Percentiles rank a stretch among this genome's conserved stretches.
These are phyloP conservation scores for Podaxis sp. DNA, from an alignment of 768 basidiomycete genomes.

Conservation along the genomic window DNA sequence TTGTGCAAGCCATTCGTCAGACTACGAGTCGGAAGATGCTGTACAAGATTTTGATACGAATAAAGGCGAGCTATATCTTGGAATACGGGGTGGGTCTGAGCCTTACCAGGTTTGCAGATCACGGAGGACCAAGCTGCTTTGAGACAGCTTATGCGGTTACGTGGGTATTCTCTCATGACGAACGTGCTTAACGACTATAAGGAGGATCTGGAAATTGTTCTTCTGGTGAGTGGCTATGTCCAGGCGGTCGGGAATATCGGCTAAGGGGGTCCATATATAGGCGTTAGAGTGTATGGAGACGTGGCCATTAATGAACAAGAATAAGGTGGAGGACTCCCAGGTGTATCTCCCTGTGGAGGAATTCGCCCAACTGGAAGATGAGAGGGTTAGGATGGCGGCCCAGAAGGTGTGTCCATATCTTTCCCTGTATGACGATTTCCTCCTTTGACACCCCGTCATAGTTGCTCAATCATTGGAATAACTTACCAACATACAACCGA, in stretches of 20 bases:
- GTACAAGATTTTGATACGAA: slow-evolving; percentile 77
- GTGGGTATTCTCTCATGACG: slow-evolving; percentile 91
- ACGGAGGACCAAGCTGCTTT: slow-evolving; percentile 80
- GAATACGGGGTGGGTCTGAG: background rate
- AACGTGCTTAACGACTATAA: slow-evolving; percentile 79
- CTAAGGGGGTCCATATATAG: slow-evolving; percentile 31
- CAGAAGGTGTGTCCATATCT: slow-evolving; percentile 49
- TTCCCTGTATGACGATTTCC: slow-evolving; percentile 1
- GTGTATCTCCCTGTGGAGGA: slow-evolving; percentile 63
- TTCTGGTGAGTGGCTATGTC: slow-evolving; percentile 49
- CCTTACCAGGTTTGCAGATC: slow-evolving; percentile 49
- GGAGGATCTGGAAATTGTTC: slow-evolving; percentile 69
- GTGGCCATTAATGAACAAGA: slow-evolving; percentile 84
- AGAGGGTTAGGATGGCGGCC: slow-evolving; percentile 55
- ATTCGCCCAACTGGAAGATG: slow-evolving; percentile 55
- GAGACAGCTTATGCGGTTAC: slow-evolving; percentile 85
- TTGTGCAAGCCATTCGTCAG: slow-evolving; percentile 89
- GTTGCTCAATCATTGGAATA: slow-evolving; percentile 81
- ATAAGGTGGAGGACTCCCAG: slow-evolving; percentile 84
- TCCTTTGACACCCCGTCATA: slow-evolving; percentile 26
- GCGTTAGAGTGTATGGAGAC: slow-evolving; percentile 63
- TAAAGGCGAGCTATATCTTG: slow-evolving; percentile 54
- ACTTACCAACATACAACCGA: slow-evolving; percentile 74
- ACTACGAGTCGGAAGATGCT: slow-evolving; percentile 82
- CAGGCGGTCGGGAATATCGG: slow-evolving; percentile 41